Evolutionary conservation across 306 rosid genomes (phyloP), one percentile per base, ranked within the genome.

Genomic region (Castanea mollissima): DNA sequence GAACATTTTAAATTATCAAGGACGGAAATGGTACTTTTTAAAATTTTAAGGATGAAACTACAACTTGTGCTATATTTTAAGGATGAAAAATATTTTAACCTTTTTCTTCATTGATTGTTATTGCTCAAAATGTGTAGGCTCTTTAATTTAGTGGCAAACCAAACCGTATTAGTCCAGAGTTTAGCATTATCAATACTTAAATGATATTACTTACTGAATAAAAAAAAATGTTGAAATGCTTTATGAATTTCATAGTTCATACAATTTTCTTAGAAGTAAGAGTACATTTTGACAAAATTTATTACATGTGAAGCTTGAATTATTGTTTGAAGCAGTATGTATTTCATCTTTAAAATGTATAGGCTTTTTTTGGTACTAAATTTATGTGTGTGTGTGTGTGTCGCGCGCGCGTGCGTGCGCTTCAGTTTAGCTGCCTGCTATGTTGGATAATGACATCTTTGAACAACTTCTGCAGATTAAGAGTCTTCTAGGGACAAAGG

Each of bases 401-500:
- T 38, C 21, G 7, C 7, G 46, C 7, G 7, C 7, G 46, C 2
- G 8, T 41, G 46, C 8, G 8, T 8, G 15, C 51, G 51, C 68
- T 65, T 51, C 76, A 51, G 6, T 75, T 49, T 60, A 55, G 51
- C 32, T 11, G 55, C 46, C 32, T 51, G 56, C 78, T 80, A 54
- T 56, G 34, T 73, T 74, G 54, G 20, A 41, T 75, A 27, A 76
- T 68, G 27, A 71, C 69, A 29, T 75, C 25, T 75, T 71, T 70
- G 76, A 41, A 51, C 70, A 75, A 56, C 69, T 73, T 74, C 0
- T 69, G 74, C 90, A 96, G 99, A 90, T 96, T 46, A 93, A 90
- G 87, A 89, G 92, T 80, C 96, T 96, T 81, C 79, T 87, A 1
- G 96, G 93, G 82, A 90, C 98, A 81, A 93, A 96, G 91, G 99